Base-by-base conservation (phyloP, 202 grass and related monocot genomes). In the Setaria viridis region DNA sequence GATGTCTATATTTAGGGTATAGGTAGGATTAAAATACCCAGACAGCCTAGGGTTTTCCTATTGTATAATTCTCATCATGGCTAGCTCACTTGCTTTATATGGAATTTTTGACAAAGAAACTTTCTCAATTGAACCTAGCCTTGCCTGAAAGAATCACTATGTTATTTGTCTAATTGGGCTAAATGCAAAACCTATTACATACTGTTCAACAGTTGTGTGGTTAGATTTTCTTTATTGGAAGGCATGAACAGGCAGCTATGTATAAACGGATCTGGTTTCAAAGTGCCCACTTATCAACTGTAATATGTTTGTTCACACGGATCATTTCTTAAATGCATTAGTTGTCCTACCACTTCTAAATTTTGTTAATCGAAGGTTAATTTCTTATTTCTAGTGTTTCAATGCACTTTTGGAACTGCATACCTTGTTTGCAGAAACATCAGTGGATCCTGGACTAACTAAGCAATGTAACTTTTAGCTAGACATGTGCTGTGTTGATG, bases 361-460 rank as follows among this genome's bases (percentile, higher is more conserved):
- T 65, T 79, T 73, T 74, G 30, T 84, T 67, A 67, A 59, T 59
- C 3, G n/a, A 51, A 51, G 43, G n/a, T 70, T 29, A 12, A 87
- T 71, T 63, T 67, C 80, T 60, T 75, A 43, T 68, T 15, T 74
- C n/a, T 12, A 16, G 59, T 51, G 32, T 57, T 67, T 70, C 59
- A 11, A 9, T 87, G 71, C 13, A 87, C 20, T 81, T 30, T 30
- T 3, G 4, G 58, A 62, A 62, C 25, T 30, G 58, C 25, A 25
- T 62, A 62, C 25, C 58, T 30, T 62, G 11, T 29, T 30, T 62
- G 58, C 12, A 62, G 58, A 48, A 58, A 30, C 41, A 67, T 30
- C 33, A 57, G 35, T 47, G 59, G 74, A 34, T 34, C 35, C 11
- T 9, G 42, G 7, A 56, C 19, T 43, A 58, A 9, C 11, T 72